Conservation (phyloP, 208 protist species). For the Leishmania major region DNA sequence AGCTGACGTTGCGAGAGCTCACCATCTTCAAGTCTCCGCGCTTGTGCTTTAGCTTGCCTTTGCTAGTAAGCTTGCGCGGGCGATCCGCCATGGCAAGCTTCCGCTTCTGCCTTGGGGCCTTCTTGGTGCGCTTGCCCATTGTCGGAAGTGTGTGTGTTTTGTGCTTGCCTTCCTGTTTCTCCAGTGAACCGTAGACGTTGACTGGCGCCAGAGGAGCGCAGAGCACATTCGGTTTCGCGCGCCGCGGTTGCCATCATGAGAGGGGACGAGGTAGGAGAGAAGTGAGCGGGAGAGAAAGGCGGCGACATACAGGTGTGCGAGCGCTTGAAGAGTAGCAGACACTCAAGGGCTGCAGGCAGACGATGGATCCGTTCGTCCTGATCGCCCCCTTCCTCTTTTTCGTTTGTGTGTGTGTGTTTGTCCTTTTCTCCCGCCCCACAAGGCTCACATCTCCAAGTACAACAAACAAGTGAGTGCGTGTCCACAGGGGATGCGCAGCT, state of each 20-base stretch:
- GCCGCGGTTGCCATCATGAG: background rate
- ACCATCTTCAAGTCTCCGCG: conserved; percentile 82
- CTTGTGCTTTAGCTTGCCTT: conserved; percentile 87
- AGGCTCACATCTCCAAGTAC: background rate
- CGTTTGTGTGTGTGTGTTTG: background rate
- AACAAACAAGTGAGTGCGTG: background rate
- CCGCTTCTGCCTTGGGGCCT: conserved; percentile 83
- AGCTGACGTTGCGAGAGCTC: conserved; percentile 78
- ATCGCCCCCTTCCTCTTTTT: background rate
- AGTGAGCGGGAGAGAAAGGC: conserved; percentile 2
- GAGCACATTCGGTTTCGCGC: background rate
- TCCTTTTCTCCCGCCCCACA: background rate
- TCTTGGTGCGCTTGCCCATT: conserved; percentile 88
- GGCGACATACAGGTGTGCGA: background rate
- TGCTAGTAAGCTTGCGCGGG: conserved; percentile 77
- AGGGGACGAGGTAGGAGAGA: background rate
- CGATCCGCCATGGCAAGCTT: conserved; percentile 80
- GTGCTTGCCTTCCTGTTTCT: background rate
- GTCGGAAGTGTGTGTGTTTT: conserved; percentile 3
- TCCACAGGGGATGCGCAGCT: background rate
- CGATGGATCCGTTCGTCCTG: background rate
- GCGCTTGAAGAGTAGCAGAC: background rate
- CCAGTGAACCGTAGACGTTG: background rate
- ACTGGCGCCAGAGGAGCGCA: background rate
- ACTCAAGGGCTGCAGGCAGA: background rate